Base-by-base conservation (phyloP, 2,329 filamentous ascomycete genomes). In the Botrytis byssoidea region DNA sequence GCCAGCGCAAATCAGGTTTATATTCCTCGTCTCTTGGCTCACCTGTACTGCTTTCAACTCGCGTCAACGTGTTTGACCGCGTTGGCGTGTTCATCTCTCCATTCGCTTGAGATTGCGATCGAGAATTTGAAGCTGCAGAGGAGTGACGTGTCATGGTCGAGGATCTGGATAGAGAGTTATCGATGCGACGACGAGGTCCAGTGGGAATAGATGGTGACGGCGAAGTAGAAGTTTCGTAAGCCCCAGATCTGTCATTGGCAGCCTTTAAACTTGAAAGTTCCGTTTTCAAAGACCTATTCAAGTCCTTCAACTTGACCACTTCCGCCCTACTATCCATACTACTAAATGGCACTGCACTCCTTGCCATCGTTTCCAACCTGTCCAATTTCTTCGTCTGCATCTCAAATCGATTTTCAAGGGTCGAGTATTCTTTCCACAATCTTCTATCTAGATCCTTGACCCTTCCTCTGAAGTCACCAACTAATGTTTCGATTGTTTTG, bases 371-470 rank as follows among this genome's bases (percentile, higher is more conserved):
- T 83, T 99, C 96, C 0, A 99, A 86, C 4, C 93, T 89, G 77
- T 98, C 95, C 44, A 99, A 88, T 78, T 94, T 93, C 84, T 97
- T 96, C 74, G 91, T 88, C 25, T 94, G 91, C 40, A 90, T 84
- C 71, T 96, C 93, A 42, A 98, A 89, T 55, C 90, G 93, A 77
- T 90, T 90, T 82, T 98, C 94, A 1, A 99, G 86, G 0, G 88
- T 89, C 79, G 97, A 93, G 80, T 98, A 98, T 80, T 98, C 95
- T 76, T 94, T 93, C 84, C 91, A 92, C n/a, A 98, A 84, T 74
- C 97, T 93, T 67, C 93, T 91, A 82, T 99, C 96, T n/a, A 98
- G 91, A 10, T 87, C 86, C 79, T 93, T 93, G 80, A 98, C 93
- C 74, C 93, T 91, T 57, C 87, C 86, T 79, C 93, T 92, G 85